These are phyloP conservation scores for Boechera stricta DNA, from an alignment of 345 rosid genomes.

Conservation along the genomic window DNA sequence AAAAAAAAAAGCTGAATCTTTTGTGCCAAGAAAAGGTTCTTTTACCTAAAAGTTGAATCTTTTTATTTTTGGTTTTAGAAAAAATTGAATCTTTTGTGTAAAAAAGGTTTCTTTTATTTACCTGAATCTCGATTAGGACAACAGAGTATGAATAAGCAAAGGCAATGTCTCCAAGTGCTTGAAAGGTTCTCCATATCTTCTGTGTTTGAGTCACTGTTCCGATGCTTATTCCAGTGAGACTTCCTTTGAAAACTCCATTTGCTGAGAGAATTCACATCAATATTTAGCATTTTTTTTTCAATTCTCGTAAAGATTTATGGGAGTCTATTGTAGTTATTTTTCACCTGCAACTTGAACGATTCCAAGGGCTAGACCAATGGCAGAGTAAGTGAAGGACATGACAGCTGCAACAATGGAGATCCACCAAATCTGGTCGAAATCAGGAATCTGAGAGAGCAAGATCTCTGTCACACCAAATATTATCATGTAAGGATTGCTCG, in stretches of 20 bases:
- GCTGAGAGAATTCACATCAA: slow-evolving; percentile 41
- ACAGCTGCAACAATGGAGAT: slow-evolving; percentile 87
- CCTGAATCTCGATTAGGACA: slow-evolving; percentile 88
- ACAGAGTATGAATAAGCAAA: slow-evolving; percentile 83
- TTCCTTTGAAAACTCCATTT: slow-evolving; percentile 63
- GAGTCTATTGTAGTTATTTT: background rate
- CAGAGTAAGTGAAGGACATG: slow-evolving; percentile 94
- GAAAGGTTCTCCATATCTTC: slow-evolving; percentile 82
- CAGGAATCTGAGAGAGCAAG: slow-evolving; percentile 80
- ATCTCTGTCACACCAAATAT: slow-evolving; percentile 69
- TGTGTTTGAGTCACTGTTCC: slow-evolving; percentile 68
- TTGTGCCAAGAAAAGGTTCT: background rate
- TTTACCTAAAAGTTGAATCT: background rate
- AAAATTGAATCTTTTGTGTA: background rate
- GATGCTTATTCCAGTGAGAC: slow-evolving; percentile 74
- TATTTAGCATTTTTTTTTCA: slow-evolving; percentile 10
- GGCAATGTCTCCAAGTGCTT: slow-evolving; percentile 87
- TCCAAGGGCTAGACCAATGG: slow-evolving; percentile 90
- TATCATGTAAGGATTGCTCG: slow-evolving; percentile 79
- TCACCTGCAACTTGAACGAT: slow-evolving; percentile 69
- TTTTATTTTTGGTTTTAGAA: too few species aligned
- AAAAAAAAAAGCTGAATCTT: background rate
- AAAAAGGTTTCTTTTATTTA: slow-evolving; percentile 4
- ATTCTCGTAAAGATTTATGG: background rate
- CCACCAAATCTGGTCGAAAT: slow-evolving; percentile 89